Percentiles rank a stretch among this genome's conserved stretches.
These are phyloP conservation scores for Citrus inodora DNA, from an alignment of 345 rosid genomes.

Conservation along the genomic window DNA sequence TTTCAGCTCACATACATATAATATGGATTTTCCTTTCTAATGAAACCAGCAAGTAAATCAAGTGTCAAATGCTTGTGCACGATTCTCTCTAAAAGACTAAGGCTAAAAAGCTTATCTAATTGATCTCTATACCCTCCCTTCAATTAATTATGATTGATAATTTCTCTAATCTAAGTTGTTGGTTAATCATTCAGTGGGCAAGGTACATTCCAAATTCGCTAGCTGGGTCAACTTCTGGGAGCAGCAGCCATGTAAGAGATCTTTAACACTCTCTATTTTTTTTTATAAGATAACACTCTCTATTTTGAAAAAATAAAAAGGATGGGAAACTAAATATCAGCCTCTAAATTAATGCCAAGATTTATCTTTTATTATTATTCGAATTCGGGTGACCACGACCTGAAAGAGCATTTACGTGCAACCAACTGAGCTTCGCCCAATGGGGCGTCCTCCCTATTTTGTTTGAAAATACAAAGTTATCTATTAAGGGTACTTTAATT, in stretches of 20 bases:
- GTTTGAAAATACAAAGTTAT: no score
- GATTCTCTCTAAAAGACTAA: neutral
- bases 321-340: no score
- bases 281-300: neutral
- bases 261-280: neutral
- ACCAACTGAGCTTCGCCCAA: no score
- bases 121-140: neutral
- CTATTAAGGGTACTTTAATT: no score
- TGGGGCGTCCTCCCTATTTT: no score
- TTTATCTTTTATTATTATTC: no score
- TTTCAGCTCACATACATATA: neutral
- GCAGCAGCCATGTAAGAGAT: slow-evolving; percentile 45
- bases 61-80: neutral
- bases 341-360: no score
- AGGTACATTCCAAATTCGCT: slow-evolving; percentile 86
- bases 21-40: no score
- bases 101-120: neutral
- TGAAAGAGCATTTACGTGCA: no score
- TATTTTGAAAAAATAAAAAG: neutral
- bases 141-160: neutral
- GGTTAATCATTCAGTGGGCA: slow-evolving; percentile 57
- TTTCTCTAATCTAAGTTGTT: neutral
- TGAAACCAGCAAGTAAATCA: neutral
- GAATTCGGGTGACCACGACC: no score
- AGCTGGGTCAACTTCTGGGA: slow-evolving; percentile 52